Base-by-base conservation (phyloP, 345 rosid species). In the Microcos paniculata region DNA sequence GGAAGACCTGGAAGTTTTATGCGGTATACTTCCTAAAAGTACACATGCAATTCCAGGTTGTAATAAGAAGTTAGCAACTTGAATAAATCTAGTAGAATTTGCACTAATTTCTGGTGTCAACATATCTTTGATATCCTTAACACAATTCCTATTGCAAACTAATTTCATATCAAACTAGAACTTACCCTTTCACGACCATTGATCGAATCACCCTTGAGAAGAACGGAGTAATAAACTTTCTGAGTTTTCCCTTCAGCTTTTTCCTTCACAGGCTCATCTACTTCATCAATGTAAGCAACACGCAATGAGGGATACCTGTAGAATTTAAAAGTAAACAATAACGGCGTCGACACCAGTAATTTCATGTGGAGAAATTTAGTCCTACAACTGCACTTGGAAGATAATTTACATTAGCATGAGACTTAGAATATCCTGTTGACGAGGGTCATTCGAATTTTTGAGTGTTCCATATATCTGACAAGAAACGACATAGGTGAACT, bases 1-100 rank as follows among this genome's bases (percentile, higher is more conserved):
- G 97, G 97, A 67, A 89, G 88, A 69, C 99, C 99, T 15, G 99
- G 99, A 80, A 96, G 97, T 85, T 90, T 96, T 85, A 96, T 85
- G 68, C 98, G 90, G 83, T 93, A 96, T 82, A 94, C 90, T 91
- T 96, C 99, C 99, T 96, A 78, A 19, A 64, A 81, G 69, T n/a
- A 49, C n/a, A 10, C 35, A 73, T 40, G 58, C 43, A 3, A 69
- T 19, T 8, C 42, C 72, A 18, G 42, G 26, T 69, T 48, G 13
- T 67, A 21, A 30, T 9, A 48, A 48, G 42, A 30, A 49, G 28
- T 46, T 66, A 66, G 71, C 7, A 72, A 45, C 23, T 1, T 15
- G 6, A 66, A 1, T 14, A 15, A 45, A 46, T 67, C 53, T 15
- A 67, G 71, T 24, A 23, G 38, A 15, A 45, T 45, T 26, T 45